Percentiles rank a stretch among this genome's conserved stretches.
Evolutionary conservation across 2,329 filamentous ascomycete species (phyloP).

Genomic region (Fusarium haematococcum): DNA sequence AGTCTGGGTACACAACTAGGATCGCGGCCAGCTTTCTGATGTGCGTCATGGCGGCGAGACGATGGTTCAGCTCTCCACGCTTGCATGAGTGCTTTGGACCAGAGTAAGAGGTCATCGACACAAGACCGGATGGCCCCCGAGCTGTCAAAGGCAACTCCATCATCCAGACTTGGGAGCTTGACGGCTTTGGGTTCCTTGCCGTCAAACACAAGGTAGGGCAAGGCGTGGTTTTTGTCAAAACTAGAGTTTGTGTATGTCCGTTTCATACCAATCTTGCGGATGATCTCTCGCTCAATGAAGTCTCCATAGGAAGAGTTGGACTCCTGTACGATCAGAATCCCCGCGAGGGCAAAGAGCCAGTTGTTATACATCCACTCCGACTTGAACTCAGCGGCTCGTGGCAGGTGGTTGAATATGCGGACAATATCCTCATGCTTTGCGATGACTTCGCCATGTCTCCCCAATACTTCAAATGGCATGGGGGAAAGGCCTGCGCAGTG

Average conservation of each 20-base stretch:
- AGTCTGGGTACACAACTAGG: background rate
- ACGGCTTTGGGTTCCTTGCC: background rate
- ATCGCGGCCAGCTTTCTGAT: background rate
- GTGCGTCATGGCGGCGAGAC: background rate
- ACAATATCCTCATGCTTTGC: background rate
- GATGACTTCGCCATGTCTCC: background rate
- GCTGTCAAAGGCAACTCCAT: slow-evolving; percentile 3
- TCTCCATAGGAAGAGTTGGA: background rate
- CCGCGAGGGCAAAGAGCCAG: slow-evolving; percentile 8
- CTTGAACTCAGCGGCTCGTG: background rate
- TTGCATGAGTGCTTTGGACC: background rate
- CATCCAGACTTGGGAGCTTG: background rate
- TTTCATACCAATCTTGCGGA: background rate
- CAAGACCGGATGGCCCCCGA: slow-evolving; percentile 1
- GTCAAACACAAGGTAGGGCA: slow-evolving; percentile 5
- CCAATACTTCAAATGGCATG: background rate
- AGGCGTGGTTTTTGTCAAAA: background rate
- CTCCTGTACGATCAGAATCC: background rate
- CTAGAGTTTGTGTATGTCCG: background rate
- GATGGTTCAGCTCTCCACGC: background rate
- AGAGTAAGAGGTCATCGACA: slow-evolving; percentile 1
- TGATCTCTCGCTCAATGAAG: background rate
- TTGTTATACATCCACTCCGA: slow-evolving; percentile 12
- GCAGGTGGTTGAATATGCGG: slow-evolving; percentile 3
- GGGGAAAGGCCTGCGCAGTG: no score